Percentiles rank a stretch among this genome's conserved stretches.
phyloP scores from a whole-genome alignment of 2,329 filamentous ascomycete genomes.

The Zymoseptoria ardabiliae region DNA sequence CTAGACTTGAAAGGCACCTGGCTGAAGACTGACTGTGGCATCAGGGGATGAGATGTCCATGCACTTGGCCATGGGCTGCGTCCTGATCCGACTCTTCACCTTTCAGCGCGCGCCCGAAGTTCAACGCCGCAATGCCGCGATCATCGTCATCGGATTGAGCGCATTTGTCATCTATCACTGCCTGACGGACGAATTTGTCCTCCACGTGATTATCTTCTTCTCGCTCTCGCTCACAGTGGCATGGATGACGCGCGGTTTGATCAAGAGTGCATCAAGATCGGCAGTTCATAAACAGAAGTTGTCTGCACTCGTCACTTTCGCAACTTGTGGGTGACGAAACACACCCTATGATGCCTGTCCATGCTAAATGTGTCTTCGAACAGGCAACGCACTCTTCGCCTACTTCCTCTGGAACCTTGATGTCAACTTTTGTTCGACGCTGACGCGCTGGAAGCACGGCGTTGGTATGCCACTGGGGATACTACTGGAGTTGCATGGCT shows the following conservation, averaged over 20 bases:
- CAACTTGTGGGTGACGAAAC: not conserved
- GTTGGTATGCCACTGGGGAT: constrained; percentile 73
- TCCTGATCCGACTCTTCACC: constrained; percentile 19
- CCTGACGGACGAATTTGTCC: constrained; percentile 21
- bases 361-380: not conserved
- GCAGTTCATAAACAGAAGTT: constrained; percentile 32
- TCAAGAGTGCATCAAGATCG: constrained; percentile 12
- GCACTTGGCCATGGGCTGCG: constrained; percentile 20
- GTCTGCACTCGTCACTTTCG: constrained; percentile 27
- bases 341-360: not conserved
- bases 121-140: constrained; percentile 17
- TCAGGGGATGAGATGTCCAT: constrained; percentile 20
- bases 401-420: constrained; percentile 74
- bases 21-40: not conserved
- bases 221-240: constrained; percentile 18
- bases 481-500: constrained; percentile 64
- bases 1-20: not conserved
- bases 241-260: constrained; percentile 13
- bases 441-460: constrained; percentile 58
- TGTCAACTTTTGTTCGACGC: constrained; percentile 62
- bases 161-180: constrained; percentile 24
- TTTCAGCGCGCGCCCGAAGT: constrained; percentile 17
- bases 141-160: constrained; percentile 17
- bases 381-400: constrained; percentile 34
- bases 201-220: constrained; percentile 23